Base-by-base conservation (phyloP, 768 basidiomycete genomes). In the Pleurotus sapidus region DNA sequence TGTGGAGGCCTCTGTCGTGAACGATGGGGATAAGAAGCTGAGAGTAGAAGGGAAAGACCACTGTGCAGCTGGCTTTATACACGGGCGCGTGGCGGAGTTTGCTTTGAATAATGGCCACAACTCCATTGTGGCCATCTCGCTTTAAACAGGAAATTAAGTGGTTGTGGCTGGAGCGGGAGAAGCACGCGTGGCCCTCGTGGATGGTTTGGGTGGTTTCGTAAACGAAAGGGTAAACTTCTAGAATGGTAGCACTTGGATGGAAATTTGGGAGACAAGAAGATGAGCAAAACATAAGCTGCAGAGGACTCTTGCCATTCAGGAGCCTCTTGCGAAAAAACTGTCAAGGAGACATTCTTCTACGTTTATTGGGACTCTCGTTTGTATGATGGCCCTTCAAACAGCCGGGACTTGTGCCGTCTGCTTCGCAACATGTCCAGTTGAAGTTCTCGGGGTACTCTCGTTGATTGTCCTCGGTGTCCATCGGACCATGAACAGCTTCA, bases 361-460 rank as follows among this genome's bases (percentile, higher is more conserved):
- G 51, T 30, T 54, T 54, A 20, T 54, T 54, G n/a, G 51, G 51
- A 39, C 51, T 54, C 15, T 54, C 51, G 20, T 37, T 39, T 9
- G 51, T 64, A 64, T 81, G 79, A 20, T 69, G 64, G 25, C 72
- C 72, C 50, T 57, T 66, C 17, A 76, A 72, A 57, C 81, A 82
- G 6, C 79, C 79, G 20, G 67, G 64, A 5, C 63, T 60, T 17
- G 51, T 61, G 4, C 75, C 78, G 47, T 73, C 63, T 45, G 64
- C 60, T n/a, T 76, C 70, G 59, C 83, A 84, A 60, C 82, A 84
- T 2, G 67, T 72, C 82, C 82, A 84, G 3, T 50, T 65, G 59
- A 82, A 84, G 49, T 75, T 74, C 57, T 82, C 74, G 1, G 81
- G 81, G 57, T 66, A 79, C 14, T 73, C 61, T 54, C 61, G 59